A percentile compares a stretch with the other conserved stretches of the same genome.
phyloP scores from a whole-genome alignment of 805 yeast genomes.

The Candida suzukii region DNA sequence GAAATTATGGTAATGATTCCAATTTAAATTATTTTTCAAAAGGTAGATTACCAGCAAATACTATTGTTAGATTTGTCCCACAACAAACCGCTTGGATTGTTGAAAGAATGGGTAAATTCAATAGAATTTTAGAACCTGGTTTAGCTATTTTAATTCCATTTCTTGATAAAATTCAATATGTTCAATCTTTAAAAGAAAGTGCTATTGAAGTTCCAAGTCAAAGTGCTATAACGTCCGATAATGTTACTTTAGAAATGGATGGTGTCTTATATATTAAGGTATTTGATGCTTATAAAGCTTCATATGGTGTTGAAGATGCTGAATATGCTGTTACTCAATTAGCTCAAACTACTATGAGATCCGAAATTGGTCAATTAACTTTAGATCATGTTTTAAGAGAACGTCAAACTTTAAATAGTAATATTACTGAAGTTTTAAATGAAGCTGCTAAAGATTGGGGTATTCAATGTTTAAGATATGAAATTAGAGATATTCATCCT shows the following conservation, averaged over 20 bases:
- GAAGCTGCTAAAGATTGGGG: slow-evolving; percentile 89
- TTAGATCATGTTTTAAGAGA: slow-evolving; percentile 74
- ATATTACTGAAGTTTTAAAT: slow-evolving; percentile 72
- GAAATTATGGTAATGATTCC: slow-evolving; percentile 2
- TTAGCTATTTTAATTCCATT: slow-evolving; percentile 67
- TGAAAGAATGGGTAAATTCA: slow-evolving; percentile 85
- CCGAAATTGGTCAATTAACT: slow-evolving; percentile 79
- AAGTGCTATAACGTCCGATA: slow-evolving; percentile 80
- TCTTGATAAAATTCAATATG: slow-evolving; percentile 71
- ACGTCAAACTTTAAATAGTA: slow-evolving; percentile 62
- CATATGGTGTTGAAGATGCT: slow-evolving; percentile 84
- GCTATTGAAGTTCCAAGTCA: slow-evolving; percentile 85
- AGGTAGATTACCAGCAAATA: slow-evolving; percentile 60
- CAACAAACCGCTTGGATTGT: slow-evolving; percentile 90
- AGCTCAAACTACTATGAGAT: slow-evolving; percentile 88
- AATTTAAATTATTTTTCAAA: slow-evolving; percentile 19
- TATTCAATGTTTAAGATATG: slow-evolving; percentile 73
- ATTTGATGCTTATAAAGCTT: slow-evolving; percentile 76
- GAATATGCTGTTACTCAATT: slow-evolving; percentile 79
- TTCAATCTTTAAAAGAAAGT: slow-evolving; percentile 72
- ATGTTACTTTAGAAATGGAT: slow-evolving; percentile 77
- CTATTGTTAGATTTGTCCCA: slow-evolving; percentile 72
- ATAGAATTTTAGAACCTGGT: slow-evolving; percentile 65
- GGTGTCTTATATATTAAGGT: slow-evolving; percentile 77
- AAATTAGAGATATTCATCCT: slow-evolving; percentile 83